Evolutionary conservation across 495 filamentous ascomycete genomes (phyloP).

Genomic region (Neurospora sp.): DNA sequence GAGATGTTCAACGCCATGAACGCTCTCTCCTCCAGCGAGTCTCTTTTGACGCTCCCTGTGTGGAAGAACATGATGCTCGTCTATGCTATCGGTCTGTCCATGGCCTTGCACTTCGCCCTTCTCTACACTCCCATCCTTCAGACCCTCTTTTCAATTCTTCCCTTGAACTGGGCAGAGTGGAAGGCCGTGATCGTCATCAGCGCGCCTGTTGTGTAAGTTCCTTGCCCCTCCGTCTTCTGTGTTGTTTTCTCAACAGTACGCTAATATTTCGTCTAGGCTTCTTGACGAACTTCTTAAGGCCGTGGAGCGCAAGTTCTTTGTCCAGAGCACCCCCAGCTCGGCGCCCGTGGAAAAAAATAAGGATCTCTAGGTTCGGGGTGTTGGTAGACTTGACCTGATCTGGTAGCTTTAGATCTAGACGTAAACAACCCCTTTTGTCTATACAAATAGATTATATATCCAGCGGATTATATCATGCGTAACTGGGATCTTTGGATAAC

Average conservation of each 20-base stretch:
- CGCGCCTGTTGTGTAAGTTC: slow-evolving; percentile 83
- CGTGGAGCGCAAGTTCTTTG: slow-evolving; percentile 56
- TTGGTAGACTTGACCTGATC: background rate
- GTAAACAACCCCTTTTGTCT: background rate
- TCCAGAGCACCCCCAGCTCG: slow-evolving; percentile 23
- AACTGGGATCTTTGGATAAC: background rate
- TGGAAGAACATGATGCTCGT: slow-evolving; percentile 97
- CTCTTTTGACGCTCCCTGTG: slow-evolving; percentile 81
- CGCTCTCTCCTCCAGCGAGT: slow-evolving; percentile 89
- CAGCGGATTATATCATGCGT: background rate
- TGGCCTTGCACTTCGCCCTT: slow-evolving; percentile 89
- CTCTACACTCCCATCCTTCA: slow-evolving; percentile 90
- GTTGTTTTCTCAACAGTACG: background rate
- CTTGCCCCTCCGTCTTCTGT: background rate
- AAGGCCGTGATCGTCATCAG: slow-evolving; percentile 83
- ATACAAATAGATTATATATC: background rate
- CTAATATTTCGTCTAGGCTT: slow-evolving; percentile 47
- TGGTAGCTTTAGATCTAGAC: background rate
- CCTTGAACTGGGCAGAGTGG: slow-evolving; percentile 86
- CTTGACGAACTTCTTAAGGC: slow-evolving; percentile 88
- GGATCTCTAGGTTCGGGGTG: slow-evolving; percentile 1
- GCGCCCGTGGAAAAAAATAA: slow-evolving; percentile 34
- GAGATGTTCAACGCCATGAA: slow-evolving; percentile 99
- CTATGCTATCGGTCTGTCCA: slow-evolving; percentile 89
- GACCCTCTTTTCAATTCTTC: slow-evolving; percentile 80